phyloP scores from a whole-genome alignment of 768 basidiomycete genomes.

The Phaeotremella skinneri region DNA sequence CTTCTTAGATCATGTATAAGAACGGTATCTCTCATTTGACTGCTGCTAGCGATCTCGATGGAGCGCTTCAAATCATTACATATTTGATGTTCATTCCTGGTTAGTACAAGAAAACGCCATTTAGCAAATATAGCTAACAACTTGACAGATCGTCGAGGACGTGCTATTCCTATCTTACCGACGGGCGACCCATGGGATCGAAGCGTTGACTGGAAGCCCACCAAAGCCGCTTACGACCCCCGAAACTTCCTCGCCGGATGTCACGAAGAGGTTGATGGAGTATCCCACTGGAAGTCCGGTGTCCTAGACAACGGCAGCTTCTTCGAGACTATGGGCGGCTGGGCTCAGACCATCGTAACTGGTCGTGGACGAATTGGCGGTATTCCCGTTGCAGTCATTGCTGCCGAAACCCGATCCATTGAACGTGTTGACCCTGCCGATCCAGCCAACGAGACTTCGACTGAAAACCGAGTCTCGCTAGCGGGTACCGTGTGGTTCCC shows the following conservation, averaged over 20 bases:
- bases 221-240: constrained; percentile 90
- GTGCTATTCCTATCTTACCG: constrained; percentile 70
- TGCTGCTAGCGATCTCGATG: constrained; percentile 91
- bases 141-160: constrained; percentile 60
- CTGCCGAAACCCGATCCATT: constrained; percentile 82
- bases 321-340: constrained; percentile 97
- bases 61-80: constrained; percentile 85
- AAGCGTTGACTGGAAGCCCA: constrained; percentile 80
- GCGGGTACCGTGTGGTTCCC: constrained; percentile 99
- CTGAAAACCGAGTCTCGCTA: constrained; percentile 97
- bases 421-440: constrained; percentile 96
- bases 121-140: constrained; percentile 1
- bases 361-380: constrained; percentile 95
- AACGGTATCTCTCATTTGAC: constrained; percentile 98
- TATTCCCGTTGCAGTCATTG: constrained; percentile 96
- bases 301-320: constrained; percentile 98
- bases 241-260: constrained; percentile 98
- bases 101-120: constrained; percentile 40
- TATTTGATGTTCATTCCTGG: constrained; percentile 93
- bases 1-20: constrained; percentile 85
- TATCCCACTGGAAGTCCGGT: constrained; percentile 71
- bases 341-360: constrained; percentile 98
- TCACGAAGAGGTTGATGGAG: constrained; percentile 66
- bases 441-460: constrained; percentile 92
- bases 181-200: constrained; percentile 85